These are phyloP conservation scores for Cercospora sp. DNA, from an alignment of 2,329 filamentous ascomycete genomes.

Conservation along the genomic window DNA sequence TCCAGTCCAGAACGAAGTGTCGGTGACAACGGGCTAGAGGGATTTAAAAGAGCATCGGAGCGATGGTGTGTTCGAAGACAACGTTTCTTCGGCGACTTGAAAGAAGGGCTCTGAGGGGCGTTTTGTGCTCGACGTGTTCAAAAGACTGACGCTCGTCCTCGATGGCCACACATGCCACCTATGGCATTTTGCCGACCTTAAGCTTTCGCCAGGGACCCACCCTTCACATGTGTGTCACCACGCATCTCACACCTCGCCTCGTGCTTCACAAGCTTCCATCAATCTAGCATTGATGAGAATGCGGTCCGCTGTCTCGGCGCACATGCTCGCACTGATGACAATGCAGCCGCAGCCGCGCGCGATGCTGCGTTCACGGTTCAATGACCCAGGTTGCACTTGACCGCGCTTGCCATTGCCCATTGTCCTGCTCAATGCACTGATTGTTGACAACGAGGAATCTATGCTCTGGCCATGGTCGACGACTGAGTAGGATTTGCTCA, in stretches of 20 bases:
- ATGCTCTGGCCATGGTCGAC: background rate
- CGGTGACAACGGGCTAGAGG: background rate
- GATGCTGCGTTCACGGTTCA: background rate
- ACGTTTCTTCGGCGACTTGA: background rate
- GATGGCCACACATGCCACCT: conserved; percentile 8
- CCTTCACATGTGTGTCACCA: conserved; percentile 3
- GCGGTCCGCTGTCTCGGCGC: background rate
- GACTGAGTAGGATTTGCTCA: too few species aligned
- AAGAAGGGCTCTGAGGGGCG: background rate
- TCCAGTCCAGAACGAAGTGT: background rate
- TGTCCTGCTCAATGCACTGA: background rate
- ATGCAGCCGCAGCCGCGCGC: background rate
- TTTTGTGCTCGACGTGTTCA: conserved; percentile 13
- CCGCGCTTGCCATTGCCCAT: background rate
- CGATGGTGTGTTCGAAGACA: background rate
- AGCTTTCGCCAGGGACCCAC: conserved; percentile 5
- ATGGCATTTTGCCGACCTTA: background rate
- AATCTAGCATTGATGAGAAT: too few species aligned
- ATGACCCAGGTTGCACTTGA: background rate
- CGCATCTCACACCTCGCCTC: background rate
- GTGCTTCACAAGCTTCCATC: background rate
- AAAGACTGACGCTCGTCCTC: conserved; percentile 4
- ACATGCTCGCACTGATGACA: background rate
- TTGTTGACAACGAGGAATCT: background rate
- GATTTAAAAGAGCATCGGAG: conserved; percentile 5